These are phyloP conservation scores for Psilocybe azurescens DNA, from an alignment of 768 basidiomycete genomes.

Conservation along the genomic window DNA sequence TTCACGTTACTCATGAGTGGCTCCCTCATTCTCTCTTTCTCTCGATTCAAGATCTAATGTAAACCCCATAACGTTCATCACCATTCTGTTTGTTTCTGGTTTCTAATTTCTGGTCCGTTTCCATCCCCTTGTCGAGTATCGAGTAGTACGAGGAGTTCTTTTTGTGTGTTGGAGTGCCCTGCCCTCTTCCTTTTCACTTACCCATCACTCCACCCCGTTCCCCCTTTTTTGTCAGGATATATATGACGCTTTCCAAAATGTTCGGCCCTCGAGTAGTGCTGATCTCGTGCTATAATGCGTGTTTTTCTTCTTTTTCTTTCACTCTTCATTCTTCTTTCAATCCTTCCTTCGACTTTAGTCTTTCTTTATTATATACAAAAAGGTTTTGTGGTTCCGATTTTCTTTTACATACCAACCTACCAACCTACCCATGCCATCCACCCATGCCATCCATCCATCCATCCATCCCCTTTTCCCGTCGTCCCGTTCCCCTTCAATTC, in stretches of 20 bases:
- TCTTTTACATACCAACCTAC: background rate
- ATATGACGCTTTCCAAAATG: background rate
- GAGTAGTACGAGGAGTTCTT: background rate
- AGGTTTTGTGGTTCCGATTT: background rate
- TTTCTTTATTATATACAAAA: background rate
- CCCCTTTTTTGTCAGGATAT: conserved; percentile 29
- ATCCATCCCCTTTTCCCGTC: no score
- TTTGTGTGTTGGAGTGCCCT: background rate
- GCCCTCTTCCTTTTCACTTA: background rate
- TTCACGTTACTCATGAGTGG: background rate
- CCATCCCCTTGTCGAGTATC: background rate
- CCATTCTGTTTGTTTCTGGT: background rate
- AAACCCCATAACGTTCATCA: background rate
- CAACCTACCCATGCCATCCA: background rate
- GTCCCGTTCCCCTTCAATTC: no score
- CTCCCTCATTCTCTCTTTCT: background rate
- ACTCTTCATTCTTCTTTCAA: background rate
- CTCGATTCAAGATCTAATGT: conserved; percentile 2
- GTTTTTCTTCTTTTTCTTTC: background rate
- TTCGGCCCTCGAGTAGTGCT: background rate
- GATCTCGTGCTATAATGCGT: background rate
- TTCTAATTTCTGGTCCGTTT: background rate
- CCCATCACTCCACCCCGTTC: conserved; percentile 49
- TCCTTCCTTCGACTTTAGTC: background rate
- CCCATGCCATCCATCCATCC: no score